A percentile compares a stretch with the other conserved stretches of the same genome.
Evolutionary conservation across 495 filamentous ascomycete genomes (phyloP).

Genomic region (Penicillium silybi): DNA sequence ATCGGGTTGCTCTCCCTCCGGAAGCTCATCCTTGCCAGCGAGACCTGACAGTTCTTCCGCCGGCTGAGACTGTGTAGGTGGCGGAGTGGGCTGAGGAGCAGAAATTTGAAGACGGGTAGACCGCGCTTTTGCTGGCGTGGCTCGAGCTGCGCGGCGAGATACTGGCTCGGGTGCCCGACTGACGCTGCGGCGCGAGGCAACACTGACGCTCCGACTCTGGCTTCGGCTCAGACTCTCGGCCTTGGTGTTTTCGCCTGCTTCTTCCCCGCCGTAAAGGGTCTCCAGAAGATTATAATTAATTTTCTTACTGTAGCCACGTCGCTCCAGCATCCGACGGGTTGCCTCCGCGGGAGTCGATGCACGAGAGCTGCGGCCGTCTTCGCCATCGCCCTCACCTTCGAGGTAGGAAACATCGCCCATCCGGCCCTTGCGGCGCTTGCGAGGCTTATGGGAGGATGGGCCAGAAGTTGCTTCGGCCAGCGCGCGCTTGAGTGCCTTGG

Average conservation of each 20-base stretch:
- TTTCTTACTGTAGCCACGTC: constrained; percentile 68
- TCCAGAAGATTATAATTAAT: constrained; percentile 77
- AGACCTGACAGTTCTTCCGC: background rate
- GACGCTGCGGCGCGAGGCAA: constrained; percentile 35
- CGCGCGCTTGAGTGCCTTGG: constrained; percentile 65
- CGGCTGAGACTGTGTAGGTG: constrained; percentile 5
- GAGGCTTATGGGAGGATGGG: constrained; percentile 47
- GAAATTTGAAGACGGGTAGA: constrained; percentile 2
- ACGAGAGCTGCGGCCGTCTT: constrained; percentile 36
- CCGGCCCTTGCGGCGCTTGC: constrained; percentile 44
- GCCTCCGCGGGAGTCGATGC: constrained; percentile 63
- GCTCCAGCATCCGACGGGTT: constrained; percentile 67
- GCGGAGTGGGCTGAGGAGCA: constrained; percentile 15
- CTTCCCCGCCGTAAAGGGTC: constrained; percentile 28
- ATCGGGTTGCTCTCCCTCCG: constrained; percentile 20
- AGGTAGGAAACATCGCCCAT: constrained; percentile 50
- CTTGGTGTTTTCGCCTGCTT: constrained; percentile 25
- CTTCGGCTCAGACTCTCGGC: constrained; percentile 32
- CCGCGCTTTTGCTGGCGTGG: constrained; percentile 8
- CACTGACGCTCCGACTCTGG: constrained; percentile 37
- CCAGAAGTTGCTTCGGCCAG: constrained; percentile 45
- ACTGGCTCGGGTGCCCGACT: constrained; percentile 30
- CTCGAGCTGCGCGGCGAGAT: constrained; percentile 21
- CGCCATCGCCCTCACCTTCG: constrained; percentile 39
- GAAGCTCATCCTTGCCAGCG: constrained; percentile 11